Evolutionary conservation across 1,284 basidiomycete genomes (phyloP), one percentile per base, ranked within the genome.

Genomic region (Fomitopsis schrenkii): DNA sequence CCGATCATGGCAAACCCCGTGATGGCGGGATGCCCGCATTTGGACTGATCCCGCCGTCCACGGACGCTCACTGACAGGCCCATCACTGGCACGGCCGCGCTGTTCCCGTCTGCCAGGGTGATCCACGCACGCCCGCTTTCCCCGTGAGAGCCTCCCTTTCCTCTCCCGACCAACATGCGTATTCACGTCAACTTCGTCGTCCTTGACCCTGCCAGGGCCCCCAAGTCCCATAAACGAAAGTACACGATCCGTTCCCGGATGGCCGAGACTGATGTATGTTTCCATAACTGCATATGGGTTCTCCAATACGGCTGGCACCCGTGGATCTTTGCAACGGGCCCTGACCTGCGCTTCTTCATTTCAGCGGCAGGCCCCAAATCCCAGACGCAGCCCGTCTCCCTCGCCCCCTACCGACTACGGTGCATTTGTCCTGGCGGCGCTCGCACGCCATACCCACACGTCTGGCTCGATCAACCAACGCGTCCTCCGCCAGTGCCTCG

Each of bases 401-500:
- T 65, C 64, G n/a, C 66, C 71, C 9, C 57, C 71, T 28, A 89
- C 88, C 22, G 79, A 88, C 75, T 91, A 83, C 67, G 79, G 77
- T 8, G 74, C 79, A 10, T 84, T 87, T 66, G 85, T 90, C 48
- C 72, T 86, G 50, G 73, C 79, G 48, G 77, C 81, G 15, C 74
- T 91, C 40, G 77, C 79, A 28, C 79, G 76, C 40, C 84, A 82
- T 75, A 84, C 78, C 2, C 77, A 76, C 59, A 72, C 77, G 54
- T 72, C 76, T 12, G 76, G 76, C 6, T 66, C 74, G 4, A 80
- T 91, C 38, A 83, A 90, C 74, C 90, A 92, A 72, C 70, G 69
- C n/a, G 69, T 82, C 33, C 77, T 93, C 36, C 83, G 87, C 59
- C 81, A 81, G 40, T 87, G 83, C 65, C 77, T 93, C 53, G 80